Base-by-base conservation (phyloP, 1,284 basidiomycete species). In the Sphagnurus paluster region DNA sequence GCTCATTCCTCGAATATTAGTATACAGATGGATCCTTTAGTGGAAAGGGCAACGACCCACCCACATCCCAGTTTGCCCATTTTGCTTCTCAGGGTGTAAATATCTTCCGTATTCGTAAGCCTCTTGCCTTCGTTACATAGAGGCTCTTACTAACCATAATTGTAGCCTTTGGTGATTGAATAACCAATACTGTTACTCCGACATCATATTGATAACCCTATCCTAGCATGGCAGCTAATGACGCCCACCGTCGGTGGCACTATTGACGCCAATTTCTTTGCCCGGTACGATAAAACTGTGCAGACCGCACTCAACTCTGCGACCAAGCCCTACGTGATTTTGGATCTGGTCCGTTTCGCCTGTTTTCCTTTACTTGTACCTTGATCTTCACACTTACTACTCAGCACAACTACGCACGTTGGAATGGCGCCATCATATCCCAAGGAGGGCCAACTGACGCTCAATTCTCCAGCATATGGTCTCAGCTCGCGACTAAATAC, bases 361-460 rank as follows among this genome's bases (percentile, higher is more conserved):
- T 14, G 11, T 17, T 19, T 11, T 6, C 13, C 7, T 7, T 17
- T 28, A 17, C 14, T 33, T 13, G 33, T 42, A 10, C n/a, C n/a
- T 30, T 26, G 16, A 28, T 13, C 5, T n/a, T 14, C 11, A 29
- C 7, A 19, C 10, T 21, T 38, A 21, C 24, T 17, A n/a, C n/a
- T n/a, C 8, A 44, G 68, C 76, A 77, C 62, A 77, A 77, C 65
- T 79, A 77, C 49, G 76, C 75, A 14, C 67, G 76, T 32, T 77
- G 72, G 73, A 74, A 77, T 47, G 70, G 69, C 17, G 53, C 20
- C 24, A 72, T 81, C 49, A 72, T 81, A 35, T 71, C 69, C 5
- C 74, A 78, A 53, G 79, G 76, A 43, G 79, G 79, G 7, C 79
- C 80, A 2, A 72, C 74, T 33, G 71, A 78, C 51, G 72, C 56